Evolutionary conservation across 2,329 filamentous ascomycete genomes (phyloP).

Genomic region (Ophiostoma novo-ulmi): DNA sequence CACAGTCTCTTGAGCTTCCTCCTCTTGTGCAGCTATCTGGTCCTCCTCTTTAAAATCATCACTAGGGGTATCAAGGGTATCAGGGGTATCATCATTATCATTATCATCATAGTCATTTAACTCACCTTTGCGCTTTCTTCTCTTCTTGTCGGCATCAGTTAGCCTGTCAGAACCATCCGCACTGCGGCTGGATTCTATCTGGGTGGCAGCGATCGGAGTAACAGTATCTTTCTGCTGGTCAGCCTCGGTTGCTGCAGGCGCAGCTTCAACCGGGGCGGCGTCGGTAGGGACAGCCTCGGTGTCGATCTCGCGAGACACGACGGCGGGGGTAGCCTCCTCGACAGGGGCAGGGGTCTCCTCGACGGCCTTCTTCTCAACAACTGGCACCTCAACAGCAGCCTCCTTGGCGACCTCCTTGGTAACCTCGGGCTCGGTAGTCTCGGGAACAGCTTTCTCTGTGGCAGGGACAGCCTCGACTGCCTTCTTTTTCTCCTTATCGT

Average conservation of each 20-base stretch:
- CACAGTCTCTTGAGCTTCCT: constrained; percentile 14
- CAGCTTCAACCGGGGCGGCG: neutral
- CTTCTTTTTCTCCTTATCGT: neutral
- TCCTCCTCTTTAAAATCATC: constrained; percentile 17
- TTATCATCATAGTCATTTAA: constrained; percentile 10
- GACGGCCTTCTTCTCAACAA: neutral
- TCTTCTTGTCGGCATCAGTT: constrained; percentile 15
- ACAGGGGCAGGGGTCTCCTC: neutral
- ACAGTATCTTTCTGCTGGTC: neutral
- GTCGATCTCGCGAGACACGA: neutral
- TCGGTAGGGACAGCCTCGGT: neutral
- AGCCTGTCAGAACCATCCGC: neutral
- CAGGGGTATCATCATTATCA: constrained; percentile 17
- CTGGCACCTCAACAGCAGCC: neutral
- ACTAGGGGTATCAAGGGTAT: constrained; percentile 7
- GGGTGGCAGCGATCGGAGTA: neutral
- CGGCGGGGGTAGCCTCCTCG: neutral
- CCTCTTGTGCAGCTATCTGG: constrained; percentile 11
- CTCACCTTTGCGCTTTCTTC: constrained; percentile 14
- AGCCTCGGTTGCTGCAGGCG: neutral
- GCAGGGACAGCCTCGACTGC: neutral
- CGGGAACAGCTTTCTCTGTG: neutral
- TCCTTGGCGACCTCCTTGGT: constrained; percentile 6
- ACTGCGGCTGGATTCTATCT: constrained; percentile 8
- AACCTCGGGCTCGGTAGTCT: constrained; percentile 4